Evolutionary conservation across 2,329 filamentous ascomycete genomes (phyloP).

Genomic region (Ceratocystis diversiconidia): DNA sequence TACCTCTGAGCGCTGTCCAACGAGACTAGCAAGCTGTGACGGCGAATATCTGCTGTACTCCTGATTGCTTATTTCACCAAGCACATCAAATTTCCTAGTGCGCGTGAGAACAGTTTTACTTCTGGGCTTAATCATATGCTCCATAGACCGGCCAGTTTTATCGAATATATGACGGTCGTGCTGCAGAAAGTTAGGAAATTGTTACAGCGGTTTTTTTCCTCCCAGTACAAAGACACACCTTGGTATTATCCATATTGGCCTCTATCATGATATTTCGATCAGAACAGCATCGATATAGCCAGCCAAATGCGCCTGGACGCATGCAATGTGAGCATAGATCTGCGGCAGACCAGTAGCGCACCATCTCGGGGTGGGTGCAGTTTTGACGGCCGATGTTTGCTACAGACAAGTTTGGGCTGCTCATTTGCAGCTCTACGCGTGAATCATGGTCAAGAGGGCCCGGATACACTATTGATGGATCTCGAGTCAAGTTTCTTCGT

Average conservation of each 20-base stretch:
- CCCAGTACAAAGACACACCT: constrained; percentile 19
- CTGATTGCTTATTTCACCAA: constrained; percentile 31
- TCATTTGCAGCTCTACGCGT: background rate
- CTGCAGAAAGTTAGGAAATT: background rate
- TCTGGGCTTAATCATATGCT: constrained; percentile 26
- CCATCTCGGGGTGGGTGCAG: constrained; percentile 6
- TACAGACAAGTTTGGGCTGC: background rate
- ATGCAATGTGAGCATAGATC: constrained; percentile 31
- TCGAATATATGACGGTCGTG: constrained; percentile 26
- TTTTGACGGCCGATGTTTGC: background rate
- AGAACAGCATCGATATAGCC: constrained; percentile 59
- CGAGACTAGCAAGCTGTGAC: constrained; percentile 33
- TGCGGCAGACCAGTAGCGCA: constrained; percentile 9
- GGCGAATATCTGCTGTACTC: constrained; percentile 33
- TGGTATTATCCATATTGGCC: constrained; percentile 20
- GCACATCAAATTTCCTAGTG: constrained; percentile 31
- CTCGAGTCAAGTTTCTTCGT: background rate
- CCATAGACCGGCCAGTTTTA: constrained; percentile 25
- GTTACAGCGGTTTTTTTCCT: constrained; percentile 8
- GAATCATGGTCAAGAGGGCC: constrained; percentile 2
- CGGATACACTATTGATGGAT: constrained; percentile 5
- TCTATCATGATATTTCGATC: constrained; percentile 38
- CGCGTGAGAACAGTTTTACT: constrained; percentile 30
- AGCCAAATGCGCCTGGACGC: constrained; percentile 44
- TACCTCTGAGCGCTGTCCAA: constrained; percentile 39